A percentile compares a stretch with the other conserved stretches of the same genome.
Conservation (phyloP, 108 stramenopile genomes). For the Nitzschia palea region DNA sequence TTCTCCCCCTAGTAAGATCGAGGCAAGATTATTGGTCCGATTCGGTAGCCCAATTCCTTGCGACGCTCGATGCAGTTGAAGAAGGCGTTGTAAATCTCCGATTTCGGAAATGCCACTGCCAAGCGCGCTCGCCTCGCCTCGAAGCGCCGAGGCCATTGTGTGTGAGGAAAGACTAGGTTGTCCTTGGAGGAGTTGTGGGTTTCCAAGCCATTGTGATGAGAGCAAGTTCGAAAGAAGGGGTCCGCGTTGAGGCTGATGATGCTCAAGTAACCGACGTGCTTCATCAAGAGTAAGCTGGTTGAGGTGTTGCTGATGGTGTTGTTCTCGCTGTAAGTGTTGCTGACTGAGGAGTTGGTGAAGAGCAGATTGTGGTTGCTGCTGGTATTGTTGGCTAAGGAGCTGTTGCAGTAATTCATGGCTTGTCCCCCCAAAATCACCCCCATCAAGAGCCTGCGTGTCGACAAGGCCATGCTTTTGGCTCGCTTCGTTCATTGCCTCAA, state of each 20-base stretch:
- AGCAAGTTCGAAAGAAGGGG: slow-evolving; percentile 33
- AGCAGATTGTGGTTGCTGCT: slow-evolving; percentile 38
- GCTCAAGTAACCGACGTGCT: slow-evolving; percentile 29
- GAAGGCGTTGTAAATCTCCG: slow-evolving; percentile 26
- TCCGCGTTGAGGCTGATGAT: slow-evolving; percentile 32
- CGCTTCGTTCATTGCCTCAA: not conserved
- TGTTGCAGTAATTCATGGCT: slow-evolving; percentile 23
- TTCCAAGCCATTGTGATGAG: slow-evolving; percentile 15
- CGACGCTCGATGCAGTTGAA: slow-evolving; percentile 26
- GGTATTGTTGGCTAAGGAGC: slow-evolving; percentile 23
- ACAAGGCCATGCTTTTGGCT: not conserved
- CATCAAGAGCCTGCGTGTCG: not conserved
- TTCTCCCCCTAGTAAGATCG: slow-evolving; percentile 7
- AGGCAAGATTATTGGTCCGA: slow-evolving; percentile 8
- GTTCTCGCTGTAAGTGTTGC: slow-evolving; percentile 28
- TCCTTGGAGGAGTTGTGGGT: slow-evolving; percentile 25
- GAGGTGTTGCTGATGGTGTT: slow-evolving; percentile 26
- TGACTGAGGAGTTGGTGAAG: slow-evolving; percentile 35
- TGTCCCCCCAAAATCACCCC: not conserved
- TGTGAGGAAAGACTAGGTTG: slow-evolving; percentile 17
- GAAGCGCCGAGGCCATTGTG: not conserved
- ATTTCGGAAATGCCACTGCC: slow-evolving; percentile 3
- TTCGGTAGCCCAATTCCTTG: slow-evolving; percentile 17
- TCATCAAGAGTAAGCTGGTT: slow-evolving; percentile 30
- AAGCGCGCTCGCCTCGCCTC: not conserved